A percentile compares a stretch with the other conserved stretches of the same genome.
phyloP scores from a whole-genome alignment of 257 asterid species.

The Solanum acaule region DNA sequence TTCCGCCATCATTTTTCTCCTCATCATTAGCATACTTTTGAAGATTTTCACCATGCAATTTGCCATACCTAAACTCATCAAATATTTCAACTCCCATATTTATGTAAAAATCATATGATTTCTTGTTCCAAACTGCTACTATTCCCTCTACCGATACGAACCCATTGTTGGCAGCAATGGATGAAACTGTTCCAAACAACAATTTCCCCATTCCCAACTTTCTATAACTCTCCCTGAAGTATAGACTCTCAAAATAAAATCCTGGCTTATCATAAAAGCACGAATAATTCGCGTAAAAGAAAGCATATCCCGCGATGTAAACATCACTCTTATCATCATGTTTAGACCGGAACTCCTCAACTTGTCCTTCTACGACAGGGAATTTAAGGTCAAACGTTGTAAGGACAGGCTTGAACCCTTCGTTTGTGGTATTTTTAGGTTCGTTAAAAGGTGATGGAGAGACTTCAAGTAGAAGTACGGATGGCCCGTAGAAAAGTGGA shows the following conservation, averaged over 20 bases:
- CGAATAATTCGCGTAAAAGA: too few species aligned
- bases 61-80: slow-evolving; percentile 3
- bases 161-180: too few species aligned
- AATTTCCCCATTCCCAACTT: too few species aligned
- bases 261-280: too few species aligned
- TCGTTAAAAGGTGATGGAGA: neutral
- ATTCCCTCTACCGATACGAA: neutral
- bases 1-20: neutral
- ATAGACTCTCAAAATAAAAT: too few species aligned
- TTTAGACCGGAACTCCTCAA: too few species aligned
- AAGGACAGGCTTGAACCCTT: neutral
- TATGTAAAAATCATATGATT: neutral
- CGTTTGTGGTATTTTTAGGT: neutral
- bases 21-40: neutral
- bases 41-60: neutral
- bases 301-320: too few species aligned
- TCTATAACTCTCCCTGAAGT: too few species aligned
- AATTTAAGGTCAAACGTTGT: too few species aligned
- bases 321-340: too few species aligned
- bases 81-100: neutral
- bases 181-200: too few species aligned
- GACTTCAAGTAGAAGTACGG: neutral
- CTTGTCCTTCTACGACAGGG: too few species aligned
- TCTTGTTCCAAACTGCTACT: neutral
- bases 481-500: neutral